Conservation (phyloP, 1,284 basidiomycete species). For the Sporisorium reilianum region DNA sequence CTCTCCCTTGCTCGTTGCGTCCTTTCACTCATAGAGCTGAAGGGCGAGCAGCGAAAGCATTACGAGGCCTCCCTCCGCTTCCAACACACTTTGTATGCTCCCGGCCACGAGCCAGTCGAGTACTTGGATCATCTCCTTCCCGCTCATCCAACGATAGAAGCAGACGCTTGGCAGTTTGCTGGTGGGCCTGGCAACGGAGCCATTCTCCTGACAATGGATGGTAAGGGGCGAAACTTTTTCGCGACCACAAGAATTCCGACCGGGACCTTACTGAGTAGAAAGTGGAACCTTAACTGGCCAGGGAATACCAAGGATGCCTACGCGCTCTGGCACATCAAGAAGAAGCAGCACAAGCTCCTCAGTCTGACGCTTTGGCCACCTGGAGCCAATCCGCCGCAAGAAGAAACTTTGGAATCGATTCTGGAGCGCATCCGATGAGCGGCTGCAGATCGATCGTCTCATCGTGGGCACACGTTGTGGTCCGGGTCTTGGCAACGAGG, state of each 20-base stretch:
- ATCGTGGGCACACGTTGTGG: not conserved
- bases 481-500: not conserved
- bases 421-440: not conserved
- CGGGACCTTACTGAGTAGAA: not conserved
- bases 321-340: constrained; percentile 4
- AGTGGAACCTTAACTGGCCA: not conserved
- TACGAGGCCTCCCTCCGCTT: too few relatives aligned
- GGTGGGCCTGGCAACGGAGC: not conserved
- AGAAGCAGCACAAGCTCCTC: not conserved
- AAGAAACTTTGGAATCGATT: not conserved
- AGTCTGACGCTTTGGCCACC: not conserved
- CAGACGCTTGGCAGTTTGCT: constrained; percentile 1
- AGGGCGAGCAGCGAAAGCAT: too few relatives aligned
- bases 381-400: not conserved
- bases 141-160: constrained; percentile 4
- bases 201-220: not conserved
- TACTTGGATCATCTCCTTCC: not conserved
- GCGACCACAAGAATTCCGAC: constrained; percentile 11
- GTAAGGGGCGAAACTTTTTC: not conserved
- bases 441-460: not conserved
- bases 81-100: too few relatives aligned
- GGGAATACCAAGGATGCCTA: not conserved
- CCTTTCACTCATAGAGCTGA: too few relatives aligned
- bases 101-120: too few relatives aligned
- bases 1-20: too few relatives aligned